Base-by-base conservation (phyloP, 345 rosid genomes). In the Carallia brachiata region DNA sequence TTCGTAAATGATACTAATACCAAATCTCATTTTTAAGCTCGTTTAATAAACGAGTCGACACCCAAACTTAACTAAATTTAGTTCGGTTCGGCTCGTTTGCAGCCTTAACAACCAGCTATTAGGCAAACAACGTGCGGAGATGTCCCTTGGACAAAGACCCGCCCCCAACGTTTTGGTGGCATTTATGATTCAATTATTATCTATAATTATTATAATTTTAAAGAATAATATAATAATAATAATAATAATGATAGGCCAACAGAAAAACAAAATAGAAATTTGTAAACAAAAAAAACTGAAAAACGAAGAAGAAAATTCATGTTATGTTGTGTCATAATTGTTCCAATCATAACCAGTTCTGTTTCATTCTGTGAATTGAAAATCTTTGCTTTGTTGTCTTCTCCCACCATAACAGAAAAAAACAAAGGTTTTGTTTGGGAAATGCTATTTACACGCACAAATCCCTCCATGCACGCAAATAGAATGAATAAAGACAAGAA, bases 131-230 rank as follows among this genome's bases (percentile, higher is more conserved):
- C 69, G 34, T 0, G 36, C 4, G 50, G 50, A 12, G 50, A 44
- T 0, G 50, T 12, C 17, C 50, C 48, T 3, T 40, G 13, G 13
- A 8, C 13, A 55, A 52, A 36, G 17, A 1, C 28, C 62, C 53
- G 28, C 23, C 39, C 62, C 53, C 36, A 40, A 19, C 32, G 39
- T 55, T 30, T 18, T 44, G 5, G 53, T 63, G 57, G 60, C 40
- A 19, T 30, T 65, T 66, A 44, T 61, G 39, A 54, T 65, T 16
- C 50, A 59, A 48, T 50, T 62, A 19, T 12, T 62, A 53, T 65
- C 9, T 73, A 28, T 55, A 48, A 62, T 44, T 0, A 44, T 8
- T 40, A 10, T 44, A 44, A 0, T 44, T 12, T 37, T 37, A 0
- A 10, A 1, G 0, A 40, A 40, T 23, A 23, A 23, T 23, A 23